Conservation (phyloP, 441 rosid genomes). For the Francoa sonchifolia region DNA sequence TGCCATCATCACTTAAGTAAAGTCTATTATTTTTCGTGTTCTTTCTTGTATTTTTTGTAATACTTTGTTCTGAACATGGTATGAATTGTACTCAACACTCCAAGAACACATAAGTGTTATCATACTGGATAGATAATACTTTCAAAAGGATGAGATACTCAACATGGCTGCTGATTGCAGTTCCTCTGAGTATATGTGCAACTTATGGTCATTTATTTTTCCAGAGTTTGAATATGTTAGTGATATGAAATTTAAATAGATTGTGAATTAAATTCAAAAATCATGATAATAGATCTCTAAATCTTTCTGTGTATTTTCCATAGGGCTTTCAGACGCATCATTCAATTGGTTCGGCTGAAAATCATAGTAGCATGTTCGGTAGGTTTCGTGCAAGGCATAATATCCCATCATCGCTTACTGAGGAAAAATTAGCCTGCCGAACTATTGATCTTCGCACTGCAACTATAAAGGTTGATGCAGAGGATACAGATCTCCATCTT, state of each 20-base stretch:
- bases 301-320: constrained; percentile 5
- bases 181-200: too few species aligned
- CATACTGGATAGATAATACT: neutral
- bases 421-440: constrained; percentile 36
- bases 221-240: too few species aligned
- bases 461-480: constrained; percentile 66
- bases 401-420: constrained; percentile 46
- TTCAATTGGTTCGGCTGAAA: constrained; percentile 45
- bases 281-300: too few species aligned
- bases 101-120: too few species aligned
- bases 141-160: neutral
- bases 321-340: constrained; percentile 56
- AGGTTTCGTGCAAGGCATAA: constrained; percentile 58
- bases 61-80: too few species aligned
- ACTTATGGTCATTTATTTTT: too few species aligned
- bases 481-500: constrained; percentile 64
- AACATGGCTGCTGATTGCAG: too few species aligned
- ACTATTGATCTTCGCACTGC: constrained; percentile 60
- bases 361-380: constrained; percentile 54
- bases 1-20: too few species aligned
- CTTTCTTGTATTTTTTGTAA: too few species aligned
- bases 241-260: too few species aligned
- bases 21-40: neutral
- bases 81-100: too few species aligned
- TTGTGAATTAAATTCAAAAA: too few species aligned